Conservation (phyloP, 2,329 filamentous ascomycete genomes). For the Waltergamsia citrina region DNA sequence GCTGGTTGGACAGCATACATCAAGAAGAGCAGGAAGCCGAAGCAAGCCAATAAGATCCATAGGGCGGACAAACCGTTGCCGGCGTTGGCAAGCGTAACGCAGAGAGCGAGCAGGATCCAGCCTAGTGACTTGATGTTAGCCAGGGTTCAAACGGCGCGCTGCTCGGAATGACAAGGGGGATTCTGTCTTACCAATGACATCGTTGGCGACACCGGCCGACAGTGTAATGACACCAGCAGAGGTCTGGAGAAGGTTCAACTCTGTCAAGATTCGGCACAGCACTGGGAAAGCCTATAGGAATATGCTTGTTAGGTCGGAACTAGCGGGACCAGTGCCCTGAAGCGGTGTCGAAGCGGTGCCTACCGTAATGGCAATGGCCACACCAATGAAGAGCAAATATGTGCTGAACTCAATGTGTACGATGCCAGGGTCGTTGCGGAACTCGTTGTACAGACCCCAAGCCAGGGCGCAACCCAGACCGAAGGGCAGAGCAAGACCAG, state of each 20-base stretch:
- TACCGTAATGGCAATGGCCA: conserved; percentile 79
- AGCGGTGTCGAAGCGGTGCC: too few relatives aligned
- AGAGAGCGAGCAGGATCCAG: conserved; percentile 88
- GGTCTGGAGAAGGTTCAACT: conserved; percentile 76
- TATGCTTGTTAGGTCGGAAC: background rate
- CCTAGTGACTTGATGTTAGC: conserved; percentile 13
- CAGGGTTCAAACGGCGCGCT: too few relatives aligned
- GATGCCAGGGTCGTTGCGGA: conserved; percentile 35
- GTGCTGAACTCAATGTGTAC: conserved; percentile 37
- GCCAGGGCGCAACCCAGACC: conserved; percentile 72
- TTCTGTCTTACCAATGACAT: conserved; percentile 40
- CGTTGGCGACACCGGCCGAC: conserved; percentile 86
- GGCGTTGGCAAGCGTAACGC: conserved; percentile 87
- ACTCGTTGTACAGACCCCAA: conserved; percentile 71
- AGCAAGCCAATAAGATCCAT: conserved; percentile 68
- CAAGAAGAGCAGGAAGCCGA: conserved; percentile 70
- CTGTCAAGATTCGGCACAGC: conserved; percentile 84
- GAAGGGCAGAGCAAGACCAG: conserved; percentile 77
- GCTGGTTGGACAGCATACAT: conserved; percentile 61
- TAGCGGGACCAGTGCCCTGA: background rate
- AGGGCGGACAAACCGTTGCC: conserved; percentile 73
- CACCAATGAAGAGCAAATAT: conserved; percentile 71
- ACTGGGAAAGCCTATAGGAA: conserved; percentile 60
- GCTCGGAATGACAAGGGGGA: background rate
- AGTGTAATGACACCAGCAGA: conserved; percentile 82